phyloP scores from a whole-genome alignment of 805 yeast species.

The Lachancea kluyveri region DNA sequence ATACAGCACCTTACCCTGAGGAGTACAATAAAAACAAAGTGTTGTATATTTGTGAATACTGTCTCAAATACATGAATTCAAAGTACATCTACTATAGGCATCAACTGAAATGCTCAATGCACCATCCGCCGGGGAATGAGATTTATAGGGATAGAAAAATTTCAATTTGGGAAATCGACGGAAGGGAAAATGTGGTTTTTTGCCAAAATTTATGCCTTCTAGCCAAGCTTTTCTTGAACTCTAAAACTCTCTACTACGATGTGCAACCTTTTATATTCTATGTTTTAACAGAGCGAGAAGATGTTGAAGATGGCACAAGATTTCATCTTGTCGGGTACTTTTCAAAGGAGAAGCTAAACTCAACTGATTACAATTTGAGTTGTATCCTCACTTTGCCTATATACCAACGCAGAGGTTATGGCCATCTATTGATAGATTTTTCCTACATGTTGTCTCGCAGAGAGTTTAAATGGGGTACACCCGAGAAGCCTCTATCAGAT shows the following conservation, averaged over 20 bases:
- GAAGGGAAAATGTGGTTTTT: conserved; percentile 70
- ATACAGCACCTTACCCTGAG: conserved; percentile 87
- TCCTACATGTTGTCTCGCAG: conserved; percentile 72
- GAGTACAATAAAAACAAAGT: conserved; percentile 60
- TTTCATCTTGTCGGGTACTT: conserved; percentile 92
- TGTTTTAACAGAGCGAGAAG: conserved; percentile 58
- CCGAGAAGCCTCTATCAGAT: conserved; percentile 90
- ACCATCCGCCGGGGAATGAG: conserved; percentile 87
- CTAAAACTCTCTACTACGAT: conserved; percentile 88
- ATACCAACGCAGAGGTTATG: conserved; percentile 84
- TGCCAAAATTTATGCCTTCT: conserved; percentile 87
- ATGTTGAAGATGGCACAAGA: conserved; percentile 35
- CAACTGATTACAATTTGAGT: conserved; percentile 75
- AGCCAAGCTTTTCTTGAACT: conserved; percentile 83
- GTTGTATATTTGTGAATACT: conserved; percentile 75
- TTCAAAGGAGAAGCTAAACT: conserved; percentile 73
- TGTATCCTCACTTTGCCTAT: conserved; percentile 89
- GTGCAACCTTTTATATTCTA: conserved; percentile 94
- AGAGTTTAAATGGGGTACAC: conserved; percentile 80
- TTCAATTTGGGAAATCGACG: conserved; percentile 89
- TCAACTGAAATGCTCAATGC: conserved; percentile 59
- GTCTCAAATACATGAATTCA: conserved; percentile 72
- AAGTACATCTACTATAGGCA: conserved; percentile 67
- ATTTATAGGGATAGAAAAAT: conserved; percentile 65
- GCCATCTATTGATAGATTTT: conserved; percentile 81